Evolutionary conservation across 169 alveolate genomes (phyloP), one percentile per base, ranked within the genome.

Genomic region (Plasmodium relictum): DNA sequence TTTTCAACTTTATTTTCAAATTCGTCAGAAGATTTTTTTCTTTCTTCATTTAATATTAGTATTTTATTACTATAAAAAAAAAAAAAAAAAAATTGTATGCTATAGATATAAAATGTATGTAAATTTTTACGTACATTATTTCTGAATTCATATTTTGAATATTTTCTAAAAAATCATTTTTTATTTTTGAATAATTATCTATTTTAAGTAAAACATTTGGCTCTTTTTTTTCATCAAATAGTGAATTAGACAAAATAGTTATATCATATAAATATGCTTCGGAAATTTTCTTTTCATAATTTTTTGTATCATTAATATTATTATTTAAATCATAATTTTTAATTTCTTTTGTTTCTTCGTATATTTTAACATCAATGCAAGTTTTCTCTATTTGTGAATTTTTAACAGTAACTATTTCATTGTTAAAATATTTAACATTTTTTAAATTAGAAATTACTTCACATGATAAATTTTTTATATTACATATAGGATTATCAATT

Each of bases 1-100:
- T 42, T 78, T 70, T 78, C 89, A 14, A 78, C 61, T n/a, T 78
- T 69, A 14, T 56, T 37, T 65, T 78, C 89, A 58, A 78, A 78
- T n/a, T 44, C 22, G 22, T 69, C 48, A 1, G 89, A 63, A 48
- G 70, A 78, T 65, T 78, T 48, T 45, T 56, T 78, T 52, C 89
- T 66, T 8, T 78, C 63, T 48, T 78, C 89, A 56, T 78, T 78
- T 24, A 78, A 37, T 39, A 31, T 66, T 52, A 78, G 78, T 31
- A 78, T 50, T 78, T 78, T 26, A 24, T 78, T 54, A 31, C 89
- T 78, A 42, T 22, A 41, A 18, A 45, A 2, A 5, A 7, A 26
- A 42, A 6, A 14, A 59, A 5, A 26, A 12, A 10, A 56, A 3
- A 20, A 44, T 0, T 16, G 22, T 7, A 8, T 59, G 58, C 18